Conservation (phyloP, 1,284 basidiomycete genomes). For the Trametes versicolor region DNA sequence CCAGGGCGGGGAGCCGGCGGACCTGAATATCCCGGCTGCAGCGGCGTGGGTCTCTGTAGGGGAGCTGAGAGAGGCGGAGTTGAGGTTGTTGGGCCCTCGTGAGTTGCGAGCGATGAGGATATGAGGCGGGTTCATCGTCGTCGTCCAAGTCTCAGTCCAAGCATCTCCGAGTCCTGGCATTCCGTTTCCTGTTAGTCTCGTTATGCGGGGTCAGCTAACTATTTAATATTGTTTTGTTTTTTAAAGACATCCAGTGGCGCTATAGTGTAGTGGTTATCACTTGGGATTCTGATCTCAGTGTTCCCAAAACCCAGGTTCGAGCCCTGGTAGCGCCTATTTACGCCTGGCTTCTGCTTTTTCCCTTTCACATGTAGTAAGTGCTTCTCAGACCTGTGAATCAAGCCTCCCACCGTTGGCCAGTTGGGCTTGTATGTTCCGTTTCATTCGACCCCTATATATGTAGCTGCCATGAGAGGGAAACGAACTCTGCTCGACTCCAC, state of each 20-base stretch:
- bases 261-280: conserved; percentile 47
- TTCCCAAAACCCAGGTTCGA: conserved; percentile 45
- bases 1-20: conserved; percentile 80
- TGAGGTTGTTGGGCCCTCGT: conserved; percentile 63
- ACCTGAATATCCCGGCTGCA: conserved; percentile 82
- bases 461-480: no score
- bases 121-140: conserved; percentile 77
- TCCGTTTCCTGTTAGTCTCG: not conserved
- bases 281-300: conserved; percentile 41
- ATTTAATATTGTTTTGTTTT: not conserved
- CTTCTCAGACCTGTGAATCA: no score
- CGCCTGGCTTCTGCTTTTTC: not conserved
- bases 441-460: no score
- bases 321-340: conserved; percentile 42
- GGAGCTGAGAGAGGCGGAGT: conserved; percentile 80
- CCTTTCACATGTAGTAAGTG: not conserved
- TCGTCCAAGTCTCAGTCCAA: not conserved
- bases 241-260: conserved; percentile 31
- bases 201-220: not conserved
- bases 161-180: not conserved
- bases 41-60: conserved; percentile 88
- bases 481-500: no score
- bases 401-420: no score
- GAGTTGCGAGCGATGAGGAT: conserved; percentile 87
- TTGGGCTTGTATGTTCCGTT: no score